phyloP scores from a whole-genome alignment of 78 protist species.

The Tieghemostelium lacteum region DNA sequence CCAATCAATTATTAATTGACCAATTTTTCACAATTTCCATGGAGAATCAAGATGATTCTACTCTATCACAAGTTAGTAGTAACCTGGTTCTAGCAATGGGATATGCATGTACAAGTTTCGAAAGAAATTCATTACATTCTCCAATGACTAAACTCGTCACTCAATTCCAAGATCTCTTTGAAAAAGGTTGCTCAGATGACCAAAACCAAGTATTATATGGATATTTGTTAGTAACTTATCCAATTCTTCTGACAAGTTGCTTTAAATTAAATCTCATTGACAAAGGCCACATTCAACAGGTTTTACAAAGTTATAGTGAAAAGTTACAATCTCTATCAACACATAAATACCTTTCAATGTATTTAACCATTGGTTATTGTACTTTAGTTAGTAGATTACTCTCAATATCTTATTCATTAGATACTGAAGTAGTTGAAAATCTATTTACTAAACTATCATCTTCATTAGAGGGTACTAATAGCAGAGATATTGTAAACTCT shows the following conservation, averaged over 20 bases:
- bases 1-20: no score
- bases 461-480: background rate
- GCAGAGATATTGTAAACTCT: background rate
- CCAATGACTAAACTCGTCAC: background rate
- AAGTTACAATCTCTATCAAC: no score
- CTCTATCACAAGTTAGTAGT: no score
- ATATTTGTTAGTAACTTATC: background rate
- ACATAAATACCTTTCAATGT: background rate
- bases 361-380: conserved; percentile 5
- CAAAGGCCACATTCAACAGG: background rate
- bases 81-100: no score
- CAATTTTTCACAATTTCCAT: no score
- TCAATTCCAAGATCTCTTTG: no score
- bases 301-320: no score
- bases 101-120: background rate
- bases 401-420: background rate
- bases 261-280: conserved; percentile 14
- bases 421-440: background rate
- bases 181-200: no score
- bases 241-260: conserved; percentile 6
- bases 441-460: background rate
- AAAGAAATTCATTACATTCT: conserved; percentile 11
- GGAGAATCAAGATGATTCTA: no score
- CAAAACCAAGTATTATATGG: background rate
- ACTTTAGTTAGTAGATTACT: conserved; percentile 16